phyloP scores from a whole-genome alignment of 1,284 basidiomycete species.

The Hymenochaete sp. region DNA sequence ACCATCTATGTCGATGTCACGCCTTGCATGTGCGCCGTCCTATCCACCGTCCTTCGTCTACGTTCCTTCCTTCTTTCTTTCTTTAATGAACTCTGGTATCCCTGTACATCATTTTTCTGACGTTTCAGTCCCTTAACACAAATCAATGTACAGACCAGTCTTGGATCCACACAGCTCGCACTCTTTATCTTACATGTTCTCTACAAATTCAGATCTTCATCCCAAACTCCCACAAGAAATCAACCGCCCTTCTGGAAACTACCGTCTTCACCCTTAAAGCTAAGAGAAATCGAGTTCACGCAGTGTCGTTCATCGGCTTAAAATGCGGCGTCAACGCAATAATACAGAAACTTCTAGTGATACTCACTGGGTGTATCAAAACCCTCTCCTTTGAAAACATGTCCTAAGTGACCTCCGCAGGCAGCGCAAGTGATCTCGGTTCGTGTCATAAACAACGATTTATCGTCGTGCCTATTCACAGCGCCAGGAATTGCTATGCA shows the following conservation, averaged over 20 bases:
- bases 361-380: constrained; percentile 59
- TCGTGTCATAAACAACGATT: constrained; percentile 44
- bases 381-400: constrained; percentile 90
- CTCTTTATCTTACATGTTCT: no score
- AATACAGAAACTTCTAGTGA: constrained; percentile 19
- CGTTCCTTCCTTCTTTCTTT: constrained; percentile 4
- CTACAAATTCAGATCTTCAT: no score
- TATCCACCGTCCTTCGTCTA: constrained; percentile 1
- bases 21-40: no score
- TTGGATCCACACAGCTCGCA: no score
- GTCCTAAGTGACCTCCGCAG: constrained; percentile 88
- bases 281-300: constrained; percentile 85
- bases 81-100: constrained; percentile 1
- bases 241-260: constrained; percentile 17
- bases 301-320: constrained; percentile 80
- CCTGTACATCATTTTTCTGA: no score
- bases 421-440: constrained; percentile 76
- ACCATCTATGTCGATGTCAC: constrained; percentile 5
- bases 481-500: constrained; percentile 78
- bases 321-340: background rate
- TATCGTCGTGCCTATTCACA: constrained; percentile 66
- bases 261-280: constrained; percentile 53
- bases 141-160: no score
- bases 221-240: no score
- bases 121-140: no score